Evolutionary conservation across 148 eudicot genomes (phyloP).

Genomic region (Drosera capensis): DNA sequence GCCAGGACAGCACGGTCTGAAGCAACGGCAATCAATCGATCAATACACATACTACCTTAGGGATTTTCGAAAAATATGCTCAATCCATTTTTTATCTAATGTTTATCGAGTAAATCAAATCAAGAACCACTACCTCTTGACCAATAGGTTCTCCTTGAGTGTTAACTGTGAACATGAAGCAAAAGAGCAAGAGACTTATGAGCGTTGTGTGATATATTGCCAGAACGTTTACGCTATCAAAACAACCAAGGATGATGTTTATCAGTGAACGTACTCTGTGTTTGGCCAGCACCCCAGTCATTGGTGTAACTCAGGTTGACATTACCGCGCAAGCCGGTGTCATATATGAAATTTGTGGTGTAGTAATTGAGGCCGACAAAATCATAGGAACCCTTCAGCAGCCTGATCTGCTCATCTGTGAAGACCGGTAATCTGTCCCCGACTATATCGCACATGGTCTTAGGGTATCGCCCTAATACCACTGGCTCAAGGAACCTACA

Average conservation of each 20-base stretch:
- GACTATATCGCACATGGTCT: neutral
- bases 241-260: neutral
- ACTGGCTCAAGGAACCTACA: neutral
- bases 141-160: neutral
- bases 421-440: neutral
- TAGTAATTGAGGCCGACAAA: neutral
- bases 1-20: conserved; percentile 6
- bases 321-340: neutral
- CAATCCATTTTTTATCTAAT: too few species aligned
- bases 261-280: neutral
- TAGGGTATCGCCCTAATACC: neutral
- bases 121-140: neutral
- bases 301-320: neutral
- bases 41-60: neutral
- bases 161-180: neutral
- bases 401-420: neutral
- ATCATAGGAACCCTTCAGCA: neutral
- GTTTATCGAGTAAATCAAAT: too few species aligned
- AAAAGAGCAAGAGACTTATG: neutral
- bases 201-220: neutral
- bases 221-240: neutral
- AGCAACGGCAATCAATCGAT: neutral
- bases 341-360: neutral
- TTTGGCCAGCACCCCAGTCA: neutral
- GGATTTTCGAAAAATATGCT: neutral